phyloP scores from a whole-genome alignment of 305 asterid genomes.

The Fraxinus greggii region DNA sequence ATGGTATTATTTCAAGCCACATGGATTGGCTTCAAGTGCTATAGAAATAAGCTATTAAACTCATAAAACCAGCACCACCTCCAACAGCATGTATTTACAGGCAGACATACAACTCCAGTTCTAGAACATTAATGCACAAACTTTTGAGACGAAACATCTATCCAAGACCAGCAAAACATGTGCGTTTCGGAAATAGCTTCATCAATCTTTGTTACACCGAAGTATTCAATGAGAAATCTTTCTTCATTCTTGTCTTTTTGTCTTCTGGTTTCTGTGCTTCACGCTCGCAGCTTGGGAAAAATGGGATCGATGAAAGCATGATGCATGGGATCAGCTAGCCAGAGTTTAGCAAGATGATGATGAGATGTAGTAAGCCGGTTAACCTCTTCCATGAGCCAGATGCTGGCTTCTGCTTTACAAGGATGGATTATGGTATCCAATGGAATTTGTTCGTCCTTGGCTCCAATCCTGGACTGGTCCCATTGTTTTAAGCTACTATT shows the following conservation, averaged over 20 bases:
- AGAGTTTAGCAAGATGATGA: conserved; percentile 45
- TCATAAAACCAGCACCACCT: background rate
- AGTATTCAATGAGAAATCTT: background rate
- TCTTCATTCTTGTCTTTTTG: background rate
- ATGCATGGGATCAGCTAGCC: conserved; percentile 53
- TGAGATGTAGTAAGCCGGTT: conserved; percentile 57
- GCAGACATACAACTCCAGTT: background rate
- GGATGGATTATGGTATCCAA: conserved; percentile 59
- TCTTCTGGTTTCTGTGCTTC: background rate
- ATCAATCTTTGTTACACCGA: background rate
- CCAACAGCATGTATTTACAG: background rate
- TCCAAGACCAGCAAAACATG: background rate
- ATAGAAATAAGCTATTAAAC: background rate
- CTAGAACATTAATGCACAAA: background rate
- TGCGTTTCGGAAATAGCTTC: background rate
- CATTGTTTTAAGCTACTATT: conserved; percentile 50
- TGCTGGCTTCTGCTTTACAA: conserved; percentile 59
- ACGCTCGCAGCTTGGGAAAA: conserved; percentile 35
- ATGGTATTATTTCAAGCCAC: no score
- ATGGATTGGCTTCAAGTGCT: background rate
- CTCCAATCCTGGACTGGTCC: conserved; percentile 52
- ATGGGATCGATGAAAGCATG: conserved; percentile 49
- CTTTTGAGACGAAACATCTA: background rate
- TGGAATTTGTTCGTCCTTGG: conserved; percentile 41
- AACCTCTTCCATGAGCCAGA: conserved; percentile 75